Base-by-base conservation (phyloP, 495 filamentous ascomycete species). In the Penicillium herquei region DNA sequence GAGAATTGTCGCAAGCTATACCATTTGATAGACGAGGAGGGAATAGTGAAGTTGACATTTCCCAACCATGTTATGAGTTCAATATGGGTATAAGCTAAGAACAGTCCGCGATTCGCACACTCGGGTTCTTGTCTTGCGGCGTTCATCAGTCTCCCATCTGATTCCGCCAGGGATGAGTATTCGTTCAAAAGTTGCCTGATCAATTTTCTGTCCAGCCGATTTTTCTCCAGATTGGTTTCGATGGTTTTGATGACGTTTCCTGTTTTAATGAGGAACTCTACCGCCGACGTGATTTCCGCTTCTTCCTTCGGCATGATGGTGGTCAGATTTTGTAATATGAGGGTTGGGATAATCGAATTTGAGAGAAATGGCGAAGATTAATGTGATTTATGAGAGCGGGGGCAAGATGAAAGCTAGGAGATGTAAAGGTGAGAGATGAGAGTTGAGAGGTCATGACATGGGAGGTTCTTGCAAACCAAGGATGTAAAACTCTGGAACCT, bases 61-160 rank as follows among this genome's bases (percentile, higher is more conserved):
- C 31, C 42, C 14, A 62, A 39, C 52, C 51, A 58, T 8, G 42
- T 47, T 39, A 62, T 31, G 11, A 58, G 48, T n/a, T 58, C 59
- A 52, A 62, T 58, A 32, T 58, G 59, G 6, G 52, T 49, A 31
- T 52, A 53, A 33, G 59, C 59, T 17, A 62, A 45, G 39, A 62
- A 52, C 33, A 62, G 37, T 16, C 52, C 59, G 14, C 50, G 56
- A 12, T 58, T 51, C 26, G 35, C 30, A 33, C 55, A 58, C 12
- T 49, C 48, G 16, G 41, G 10, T n/a, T 58, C 18, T 39, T 58
- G 52, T 33, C 55, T 55, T 37, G 59, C 43, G 18, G 55, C 49
- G 39, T 55, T 52, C 9, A 62, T 55, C 2, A 62, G 52, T 41
- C 37, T 18, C 0, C 55, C 49, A 50, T 62, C 59, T 8, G 59